phyloP scores from a whole-genome alignment of 495 filamentous ascomycete species.

The Tuber umbilicatum region DNA sequence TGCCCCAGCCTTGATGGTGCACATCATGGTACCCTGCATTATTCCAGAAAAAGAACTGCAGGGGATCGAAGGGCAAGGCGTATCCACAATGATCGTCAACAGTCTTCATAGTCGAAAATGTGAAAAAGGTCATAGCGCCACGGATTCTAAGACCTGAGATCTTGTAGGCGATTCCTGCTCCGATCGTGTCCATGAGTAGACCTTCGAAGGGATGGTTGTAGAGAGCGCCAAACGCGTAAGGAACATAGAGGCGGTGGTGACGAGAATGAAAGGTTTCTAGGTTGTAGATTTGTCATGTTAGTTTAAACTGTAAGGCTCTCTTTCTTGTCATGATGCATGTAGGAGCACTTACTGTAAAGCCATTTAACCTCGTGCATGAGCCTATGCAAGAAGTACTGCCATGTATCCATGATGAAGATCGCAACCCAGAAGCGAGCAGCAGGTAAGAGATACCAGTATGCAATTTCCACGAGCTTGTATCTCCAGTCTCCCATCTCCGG shows the following conservation, averaged over 20 bases:
- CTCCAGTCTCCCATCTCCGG: constrained; percentile 64
- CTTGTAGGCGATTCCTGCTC: constrained; percentile 74
- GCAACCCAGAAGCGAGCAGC: constrained; percentile 65
- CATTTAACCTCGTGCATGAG: constrained; percentile 91
- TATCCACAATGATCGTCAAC: constrained; percentile 98
- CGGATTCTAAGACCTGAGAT: constrained; percentile 66
- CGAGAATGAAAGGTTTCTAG: constrained; percentile 81
- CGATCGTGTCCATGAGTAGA: constrained; percentile 84
- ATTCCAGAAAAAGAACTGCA: constrained; percentile 84
- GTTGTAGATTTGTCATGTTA: not conserved
- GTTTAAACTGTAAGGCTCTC: not conserved
- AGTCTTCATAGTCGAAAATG: constrained; percentile 79
- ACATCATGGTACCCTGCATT: constrained; percentile 95
- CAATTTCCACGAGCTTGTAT: constrained; percentile 58
- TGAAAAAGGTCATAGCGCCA: constrained; percentile 80
- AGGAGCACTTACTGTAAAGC: constrained; percentile 75
- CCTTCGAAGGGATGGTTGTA: constrained; percentile 95
- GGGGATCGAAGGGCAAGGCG: constrained; percentile 85
- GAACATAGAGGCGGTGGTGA: constrained; percentile 92
- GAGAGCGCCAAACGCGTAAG: constrained; percentile 92
- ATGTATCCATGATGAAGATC: constrained; percentile 74
- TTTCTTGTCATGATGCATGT: constrained; percentile 3
- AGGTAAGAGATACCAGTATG: constrained; percentile 76
- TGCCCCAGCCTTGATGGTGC: constrained; percentile 98
- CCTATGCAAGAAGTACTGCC: constrained; percentile 95